Base-by-base conservation (phyloP, 2,329 filamentous ascomycete genomes). In the Sporothrix luriei region DNA sequence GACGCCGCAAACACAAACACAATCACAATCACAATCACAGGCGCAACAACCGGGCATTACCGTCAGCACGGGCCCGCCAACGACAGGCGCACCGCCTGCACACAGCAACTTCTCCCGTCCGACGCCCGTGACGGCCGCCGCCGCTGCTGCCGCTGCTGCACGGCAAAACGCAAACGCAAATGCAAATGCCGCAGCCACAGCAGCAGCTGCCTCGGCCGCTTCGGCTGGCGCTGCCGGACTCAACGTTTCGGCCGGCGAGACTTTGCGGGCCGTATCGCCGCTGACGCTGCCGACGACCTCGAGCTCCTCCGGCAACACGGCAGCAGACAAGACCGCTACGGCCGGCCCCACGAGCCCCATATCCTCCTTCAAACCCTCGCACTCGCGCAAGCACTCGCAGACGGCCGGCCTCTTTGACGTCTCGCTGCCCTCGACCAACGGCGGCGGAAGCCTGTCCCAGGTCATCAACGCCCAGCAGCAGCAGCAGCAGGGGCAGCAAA, bases 351-450 rank as follows among this genome's bases (percentile, higher is more conserved):
- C 72, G 69, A 74, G 76, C 73, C 76, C 79, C 70, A 74, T 68
- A 19, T 75, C 75, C 9, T 43, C 70, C 3, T 71, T 71, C 59
- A 73, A 73, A 62, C 48, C 72, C 4, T 54, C 71, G 7, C 81
- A 90, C 83, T 79, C 86, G 77, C 79, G 89, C 79, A 89, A 88
- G 73, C 86, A 91, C 75, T 91, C 91, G 71, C 87, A 90, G 74
- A 91, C 87, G 10, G 90, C 91, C 77, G 91, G 91, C 75, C 87
- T 89, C 75, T 94, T 94, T 76, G 91, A 94, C 77, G 87, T 91
- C 54, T 88, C 85, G 26, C 81, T 94, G 62, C 90, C 91, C 26
- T 89, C 87, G 2, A 86, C 85, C 59, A 84, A 48, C 65, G 66
- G 80, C 74, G 81, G 79, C 2, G 87, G 86, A 73, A 88, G 85